A percentile compares a stretch with the other conserved stretches of the same genome.
phyloP scores from a whole-genome alignment of 169 alveolate genomes.

The Babesia divergens region DNA sequence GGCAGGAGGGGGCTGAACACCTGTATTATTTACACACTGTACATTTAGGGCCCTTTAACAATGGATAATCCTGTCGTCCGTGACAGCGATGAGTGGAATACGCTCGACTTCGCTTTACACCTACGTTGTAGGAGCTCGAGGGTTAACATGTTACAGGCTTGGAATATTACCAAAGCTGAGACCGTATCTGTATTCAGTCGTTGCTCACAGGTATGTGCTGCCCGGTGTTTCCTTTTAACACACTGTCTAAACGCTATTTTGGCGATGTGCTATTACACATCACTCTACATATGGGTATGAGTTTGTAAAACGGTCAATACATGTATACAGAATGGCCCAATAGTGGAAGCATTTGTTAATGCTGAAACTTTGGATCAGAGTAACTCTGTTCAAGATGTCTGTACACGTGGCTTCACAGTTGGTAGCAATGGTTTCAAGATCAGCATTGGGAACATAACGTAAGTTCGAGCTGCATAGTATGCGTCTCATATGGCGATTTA shows the following conservation, averaged over 20 bases:
- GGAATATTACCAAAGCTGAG: slow-evolving; percentile 70
- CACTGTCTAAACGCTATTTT: no score
- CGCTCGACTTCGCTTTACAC: slow-evolving; percentile 70
- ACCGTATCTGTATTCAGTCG: slow-evolving; percentile 58
- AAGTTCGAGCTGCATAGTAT: background rate
- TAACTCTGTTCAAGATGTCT: slow-evolving; percentile 84
- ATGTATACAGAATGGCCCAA: slow-evolving; percentile 70
- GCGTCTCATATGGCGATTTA: background rate
- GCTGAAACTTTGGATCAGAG: slow-evolving; percentile 77
- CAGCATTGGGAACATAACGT: slow-evolving; percentile 85
- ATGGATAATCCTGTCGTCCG: slow-evolving; percentile 64
- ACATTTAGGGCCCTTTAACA: background rate
- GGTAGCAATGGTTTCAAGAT: slow-evolving; percentile 80
- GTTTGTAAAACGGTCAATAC: slow-evolving; percentile 4
- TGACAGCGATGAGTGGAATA: slow-evolving; percentile 76
- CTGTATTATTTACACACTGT: background rate
- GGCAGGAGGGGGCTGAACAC: no score
- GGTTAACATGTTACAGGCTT: slow-evolving; percentile 75
- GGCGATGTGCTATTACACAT: background rate
- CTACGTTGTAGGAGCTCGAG: slow-evolving; percentile 74
- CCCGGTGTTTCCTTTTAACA: no score
- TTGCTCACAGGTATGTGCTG: slow-evolving; percentile 30
- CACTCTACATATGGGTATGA: slow-evolving; percentile 14
- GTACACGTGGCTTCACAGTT: slow-evolving; percentile 82
- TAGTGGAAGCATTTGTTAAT: slow-evolving; percentile 80